Conservation (phyloP, 75 land plant genomes). For the Pseudotsuga menziesii region DNA sequence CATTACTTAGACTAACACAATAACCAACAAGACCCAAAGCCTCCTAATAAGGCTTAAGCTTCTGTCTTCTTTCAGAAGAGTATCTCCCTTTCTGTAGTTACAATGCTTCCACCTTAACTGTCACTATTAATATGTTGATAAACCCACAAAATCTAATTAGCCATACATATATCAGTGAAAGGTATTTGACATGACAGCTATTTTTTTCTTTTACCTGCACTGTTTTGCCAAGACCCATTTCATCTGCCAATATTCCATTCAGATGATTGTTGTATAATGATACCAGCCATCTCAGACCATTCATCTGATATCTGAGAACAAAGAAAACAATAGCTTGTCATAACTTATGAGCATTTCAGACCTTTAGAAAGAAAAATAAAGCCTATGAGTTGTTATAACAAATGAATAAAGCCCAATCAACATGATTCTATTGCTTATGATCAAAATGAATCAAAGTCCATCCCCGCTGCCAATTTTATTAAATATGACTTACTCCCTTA, state of each 20-base stretch:
- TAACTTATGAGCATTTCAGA: neutral
- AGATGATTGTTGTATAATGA: conserved; percentile 94
- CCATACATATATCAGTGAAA: neutral
- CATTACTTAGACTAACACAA: too few relatives aligned
- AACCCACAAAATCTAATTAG: neutral
- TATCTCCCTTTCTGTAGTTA: neutral
- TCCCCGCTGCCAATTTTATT: neutral
- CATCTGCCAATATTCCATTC: conserved; percentile 99
- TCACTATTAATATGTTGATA: conserved; percentile 2
- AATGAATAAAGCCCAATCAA: neutral
- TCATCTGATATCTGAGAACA: conserved; percentile 88
- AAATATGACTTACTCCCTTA: conserved; percentile 83
- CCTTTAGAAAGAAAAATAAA: neutral
- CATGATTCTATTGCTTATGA: conserved; percentile 1
- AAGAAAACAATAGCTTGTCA: conserved; percentile 5
- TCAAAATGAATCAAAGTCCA: neutral
- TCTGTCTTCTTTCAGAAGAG: neutral
- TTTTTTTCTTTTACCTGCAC: conserved; percentile 64
- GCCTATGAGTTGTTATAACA: neutral
- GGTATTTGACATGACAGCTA: neutral
- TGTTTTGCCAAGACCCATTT: conserved; percentile 99
- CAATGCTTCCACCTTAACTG: neutral
- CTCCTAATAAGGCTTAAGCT: neutral
- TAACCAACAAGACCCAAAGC: too few relatives aligned
- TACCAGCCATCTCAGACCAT: conserved; percentile 96